Evolutionary conservation across 768 basidiomycete species (phyloP), one percentile per base, ranked within the genome.

Genomic region (Boletus rubescentipes): DNA sequence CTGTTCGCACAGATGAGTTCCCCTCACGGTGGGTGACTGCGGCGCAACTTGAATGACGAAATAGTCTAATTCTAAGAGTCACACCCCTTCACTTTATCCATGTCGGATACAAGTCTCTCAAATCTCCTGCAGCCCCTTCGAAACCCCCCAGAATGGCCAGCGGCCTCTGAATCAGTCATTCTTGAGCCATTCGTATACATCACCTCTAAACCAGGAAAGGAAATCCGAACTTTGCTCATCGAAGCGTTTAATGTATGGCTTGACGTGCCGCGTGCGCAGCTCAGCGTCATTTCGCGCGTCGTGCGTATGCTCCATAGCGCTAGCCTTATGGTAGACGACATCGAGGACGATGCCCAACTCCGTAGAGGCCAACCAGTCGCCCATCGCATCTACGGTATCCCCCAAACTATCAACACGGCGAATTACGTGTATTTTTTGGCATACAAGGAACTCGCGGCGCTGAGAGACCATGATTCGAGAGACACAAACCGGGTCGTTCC

Each of bases 351-450:
- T 53, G 89, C 91, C 0, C 89, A 92, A 60, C 75, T 97, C 36
- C 79, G 94, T 20, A 73, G 96, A 59, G 97, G 96, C 2, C 78
- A 83, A 30, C 95, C 95, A 79, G 64, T 95, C 21, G 84, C 92
- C 0, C 95, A 99, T 75, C 92, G 91, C 75, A 96, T 99, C 60
- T 99, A 96, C 62, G 96, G 96, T 2, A 75, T 97, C 3, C 93
- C 96, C 0, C 96, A 98, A 67, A 97, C 96, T 0, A 94, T 99
- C 74, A 99, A 99, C 68, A 86, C 89, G 0, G 96, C 96, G 0
- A 98, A 97, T 66, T 98, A 98, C 60, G 93, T 94, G 29, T 98
- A 96, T 67, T 99, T 98, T 65, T 81, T 93, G 39, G 96, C 95
- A 0, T 94, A 87, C 67, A 81, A 93, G 60, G 91, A 96, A 59